Percentiles rank a stretch among this genome's conserved stretches.
These are phyloP conservation scores for Trichoderma pleuroti DNA, from an alignment of 2,329 filamentous ascomycete species.

Conservation along the genomic window DNA sequence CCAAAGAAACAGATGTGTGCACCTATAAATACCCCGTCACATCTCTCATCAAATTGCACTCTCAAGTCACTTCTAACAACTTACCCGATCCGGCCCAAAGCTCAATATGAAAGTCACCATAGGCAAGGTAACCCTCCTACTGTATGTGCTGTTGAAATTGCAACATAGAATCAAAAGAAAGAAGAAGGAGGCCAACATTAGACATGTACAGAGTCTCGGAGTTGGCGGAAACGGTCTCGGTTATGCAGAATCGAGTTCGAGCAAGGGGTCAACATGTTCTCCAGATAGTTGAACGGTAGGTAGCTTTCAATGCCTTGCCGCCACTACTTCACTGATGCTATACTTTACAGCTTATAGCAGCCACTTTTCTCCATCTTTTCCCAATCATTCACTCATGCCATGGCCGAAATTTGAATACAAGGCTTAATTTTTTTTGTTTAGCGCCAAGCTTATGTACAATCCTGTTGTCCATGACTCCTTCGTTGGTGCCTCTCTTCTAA, in stretches of 20 bases:
- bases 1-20: accelerated
- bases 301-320: background rate
- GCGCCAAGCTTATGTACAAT: conserved; percentile 21
- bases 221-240: background rate
- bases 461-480: background rate
- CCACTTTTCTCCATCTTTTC: background rate
- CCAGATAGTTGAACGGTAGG: background rate
- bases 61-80: background rate
- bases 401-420: background rate
- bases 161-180: background rate
- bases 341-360: background rate
- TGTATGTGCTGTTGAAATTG: background rate
- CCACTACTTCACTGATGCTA: background rate
- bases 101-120: background rate
- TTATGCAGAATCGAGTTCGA: background rate
- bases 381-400: background rate
- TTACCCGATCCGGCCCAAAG: background rate
- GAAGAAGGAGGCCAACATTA: background rate
- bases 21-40: background rate
- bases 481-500: background rate
- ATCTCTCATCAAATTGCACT: background rate
- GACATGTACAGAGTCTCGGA: background rate
- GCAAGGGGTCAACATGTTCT: background rate
- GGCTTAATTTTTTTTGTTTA: background rate
- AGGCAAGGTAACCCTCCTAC: background rate